Percentiles rank a stretch among this genome's conserved stretches.
These are phyloP conservation scores for Cornus florida DNA, from an alignment of 148 eudicot genomes.

Conservation along the genomic window DNA sequence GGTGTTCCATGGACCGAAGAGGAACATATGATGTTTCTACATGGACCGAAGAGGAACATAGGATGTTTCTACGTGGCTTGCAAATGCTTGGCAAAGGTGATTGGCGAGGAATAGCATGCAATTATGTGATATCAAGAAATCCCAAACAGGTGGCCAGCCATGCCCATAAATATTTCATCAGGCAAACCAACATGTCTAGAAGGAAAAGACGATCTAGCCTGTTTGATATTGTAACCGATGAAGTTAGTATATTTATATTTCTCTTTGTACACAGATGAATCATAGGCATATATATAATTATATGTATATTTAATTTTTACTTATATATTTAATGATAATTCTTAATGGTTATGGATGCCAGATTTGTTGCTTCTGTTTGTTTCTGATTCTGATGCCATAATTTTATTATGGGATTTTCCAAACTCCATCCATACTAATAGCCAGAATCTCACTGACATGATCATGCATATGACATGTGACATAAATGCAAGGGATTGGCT, in stretches of 20 bases:
- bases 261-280: not conserved
- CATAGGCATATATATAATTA: not conserved
- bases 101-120: constrained; percentile 88
- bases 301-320: too few relatives aligned
- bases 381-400: not conserved
- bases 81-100: constrained; percentile 96
- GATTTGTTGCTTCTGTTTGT: not conserved
- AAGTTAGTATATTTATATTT: constrained; percentile 39
- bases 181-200: constrained; percentile 72
- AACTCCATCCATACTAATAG: not conserved
- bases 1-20: constrained; percentile 91
- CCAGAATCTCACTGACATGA: not conserved
- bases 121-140: constrained; percentile 78
- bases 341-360: too few relatives aligned
- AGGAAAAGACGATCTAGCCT: constrained; percentile 87
- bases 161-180: constrained; percentile 84
- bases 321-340: too few relatives aligned
- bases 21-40: too few relatives aligned
- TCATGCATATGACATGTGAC: not conserved
- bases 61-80: constrained; percentile 78
- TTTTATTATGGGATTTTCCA: not conserved
- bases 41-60: constrained; percentile 89
- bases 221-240: constrained; percentile 80
- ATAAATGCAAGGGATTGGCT: not conserved
- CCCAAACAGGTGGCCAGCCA: constrained; percentile 95